Evolutionary conservation across 805 yeast species (phyloP).

Genomic region (Spencermartinsiella europaea): DNA sequence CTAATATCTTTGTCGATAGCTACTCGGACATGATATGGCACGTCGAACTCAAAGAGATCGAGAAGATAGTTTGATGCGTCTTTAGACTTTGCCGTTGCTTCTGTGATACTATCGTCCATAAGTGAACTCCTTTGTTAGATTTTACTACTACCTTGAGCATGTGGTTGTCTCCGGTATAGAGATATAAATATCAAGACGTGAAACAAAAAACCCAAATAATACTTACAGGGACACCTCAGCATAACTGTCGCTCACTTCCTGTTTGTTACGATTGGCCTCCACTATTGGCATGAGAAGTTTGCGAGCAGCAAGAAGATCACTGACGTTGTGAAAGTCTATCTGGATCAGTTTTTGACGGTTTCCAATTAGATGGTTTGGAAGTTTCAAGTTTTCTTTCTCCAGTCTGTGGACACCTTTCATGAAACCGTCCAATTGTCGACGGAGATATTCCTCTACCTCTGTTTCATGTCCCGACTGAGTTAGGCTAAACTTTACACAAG

Average conservation of each 20-base stretch:
- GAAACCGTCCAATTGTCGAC: slow-evolving; percentile 58
- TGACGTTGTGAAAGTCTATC: slow-evolving; percentile 66
- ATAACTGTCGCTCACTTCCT: slow-evolving; percentile 64
- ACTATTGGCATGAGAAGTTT: slow-evolving; percentile 64
- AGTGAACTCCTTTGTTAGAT: slow-evolving; percentile 7
- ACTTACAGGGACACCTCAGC: slow-evolving; percentile 45
- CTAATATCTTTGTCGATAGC: slow-evolving; percentile 84
- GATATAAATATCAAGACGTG: too few relatives aligned
- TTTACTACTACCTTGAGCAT: background rate
- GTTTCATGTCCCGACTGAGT: slow-evolving; percentile 41
- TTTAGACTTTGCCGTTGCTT: slow-evolving; percentile 16
- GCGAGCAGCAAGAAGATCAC: slow-evolving; percentile 72
- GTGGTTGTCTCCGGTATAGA: slow-evolving; percentile 2
- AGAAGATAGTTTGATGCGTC: slow-evolving; percentile 60
- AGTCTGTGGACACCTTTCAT: slow-evolving; percentile 54
- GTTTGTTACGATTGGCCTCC: slow-evolving; percentile 55
- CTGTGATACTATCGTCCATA: slow-evolving; percentile 5
- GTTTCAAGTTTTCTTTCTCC: slow-evolving; percentile 69
- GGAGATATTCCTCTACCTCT: slow-evolving; percentile 82
- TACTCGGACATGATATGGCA: slow-evolving; percentile 93
- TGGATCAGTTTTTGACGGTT: slow-evolving; percentile 57
- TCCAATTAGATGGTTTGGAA: slow-evolving; percentile 86
- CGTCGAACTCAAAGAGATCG: slow-evolving; percentile 90
- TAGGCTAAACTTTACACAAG: background rate
- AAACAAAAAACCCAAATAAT: too few relatives aligned